Percentiles rank a stretch among this genome's conserved stretches.
Evolutionary conservation across 306 rosid species (phyloP).

Genomic region (Dryas octopetala): DNA sequence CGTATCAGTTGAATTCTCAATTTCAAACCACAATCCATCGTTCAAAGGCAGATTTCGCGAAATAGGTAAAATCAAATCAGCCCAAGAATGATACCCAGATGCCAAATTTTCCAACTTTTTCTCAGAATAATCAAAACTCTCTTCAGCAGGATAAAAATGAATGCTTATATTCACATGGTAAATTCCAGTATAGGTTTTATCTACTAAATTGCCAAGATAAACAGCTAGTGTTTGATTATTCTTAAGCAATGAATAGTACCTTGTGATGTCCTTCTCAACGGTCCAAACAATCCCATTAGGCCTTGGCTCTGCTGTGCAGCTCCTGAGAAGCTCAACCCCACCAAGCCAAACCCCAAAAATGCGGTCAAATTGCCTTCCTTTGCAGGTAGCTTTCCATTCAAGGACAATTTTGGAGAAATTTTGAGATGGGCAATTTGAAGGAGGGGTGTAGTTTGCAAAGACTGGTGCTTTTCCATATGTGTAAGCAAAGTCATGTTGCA

Average conservation of each 20-base stretch:
- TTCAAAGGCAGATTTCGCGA: constrained; percentile 59
- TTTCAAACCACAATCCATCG: constrained; percentile 81
- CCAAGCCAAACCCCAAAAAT: constrained; percentile 92
- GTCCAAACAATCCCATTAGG: constrained; percentile 78
- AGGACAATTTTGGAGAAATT: constrained; percentile 61
- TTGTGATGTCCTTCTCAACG: constrained; percentile 77
- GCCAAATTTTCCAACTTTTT: constrained; percentile 24
- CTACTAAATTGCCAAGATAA: constrained; percentile 64
- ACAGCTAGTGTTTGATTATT: constrained; percentile 72
- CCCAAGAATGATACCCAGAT: constrained; percentile 41
- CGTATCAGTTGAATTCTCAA: constrained; percentile 48
- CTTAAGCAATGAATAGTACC: constrained; percentile 64
- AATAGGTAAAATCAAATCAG: constrained; percentile 84
- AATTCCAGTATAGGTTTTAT: constrained; percentile 66
- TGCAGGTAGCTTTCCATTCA: constrained; percentile 73
- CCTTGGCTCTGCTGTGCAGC: constrained; percentile 89
- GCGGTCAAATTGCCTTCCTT: constrained; percentile 84
- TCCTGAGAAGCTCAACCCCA: constrained; percentile 84
- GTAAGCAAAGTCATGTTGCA: constrained; percentile 69
- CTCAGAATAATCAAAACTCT: background rate
- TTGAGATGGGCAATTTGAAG: constrained; percentile 49
- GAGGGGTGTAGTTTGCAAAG: constrained; percentile 58
- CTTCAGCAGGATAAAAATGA: constrained; percentile 59
- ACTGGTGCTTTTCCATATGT: constrained; percentile 76
- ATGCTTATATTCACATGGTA: constrained; percentile 70